Evolutionary conservation across 768 basidiomycete species (phyloP), one percentile per base, ranked within the genome.

Genomic region (Chalciporus sphaerocephalus): DNA sequence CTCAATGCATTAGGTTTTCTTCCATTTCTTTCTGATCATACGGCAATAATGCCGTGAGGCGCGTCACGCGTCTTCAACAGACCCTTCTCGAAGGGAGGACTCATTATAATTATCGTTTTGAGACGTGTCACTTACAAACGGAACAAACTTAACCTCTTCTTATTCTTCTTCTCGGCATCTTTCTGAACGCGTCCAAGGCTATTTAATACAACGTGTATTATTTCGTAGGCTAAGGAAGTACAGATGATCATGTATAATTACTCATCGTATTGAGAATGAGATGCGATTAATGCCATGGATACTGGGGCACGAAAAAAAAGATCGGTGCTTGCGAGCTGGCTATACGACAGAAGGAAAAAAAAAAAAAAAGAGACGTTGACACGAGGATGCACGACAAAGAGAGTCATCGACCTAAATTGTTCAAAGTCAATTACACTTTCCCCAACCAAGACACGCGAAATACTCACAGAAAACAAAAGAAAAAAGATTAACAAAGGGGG

Each of bases 221-320:
- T 25, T 11, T 6, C 24, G 2, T 27, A 12, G 30, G 8, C 5
- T 5, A n/a, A 30, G 8, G 5, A 32, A 32, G n/a, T 32, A 32
- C 30, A 32, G 30, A 32, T 32, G 30, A 32, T 5, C 15, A 8
- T 37, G 20, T 20, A 35, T 46, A 38, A 43, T 40, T 33, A 46
- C 4, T 32, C n/a, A 0, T 12, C 33, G 44, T 41, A 44, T 40
- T 25, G 38, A 33, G 32, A 32, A 39, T 36, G 22, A 43, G 53
- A 48, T 32, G 30, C 47, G 52, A 39, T 28, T 40, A 38, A 51
- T 56, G 45, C 30, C 53, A 56, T 53, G 53, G 47, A 55, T 44
- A 56, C 56, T 30, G 8, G 16, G 27, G 30, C n/a, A 24, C 34
- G 25, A 44, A 32, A 45, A 8, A 33, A 38, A 17, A 18, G 10